Conservation (phyloP, 2,329 filamentous ascomycete species). For the Pseudogymnoascus sp. region DNA sequence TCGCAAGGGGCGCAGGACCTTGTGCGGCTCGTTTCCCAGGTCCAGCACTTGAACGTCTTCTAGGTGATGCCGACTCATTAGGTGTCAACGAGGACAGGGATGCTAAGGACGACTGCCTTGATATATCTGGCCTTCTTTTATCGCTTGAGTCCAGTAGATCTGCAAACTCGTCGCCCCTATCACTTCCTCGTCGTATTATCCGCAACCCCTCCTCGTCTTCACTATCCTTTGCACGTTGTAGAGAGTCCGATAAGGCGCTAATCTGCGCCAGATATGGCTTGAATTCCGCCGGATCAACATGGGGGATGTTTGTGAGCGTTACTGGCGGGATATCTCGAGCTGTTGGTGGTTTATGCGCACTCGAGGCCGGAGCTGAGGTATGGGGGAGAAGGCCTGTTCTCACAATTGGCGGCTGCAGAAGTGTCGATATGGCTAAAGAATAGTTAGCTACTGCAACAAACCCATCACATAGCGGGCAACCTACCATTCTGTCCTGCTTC, state of each 20-base stretch:
- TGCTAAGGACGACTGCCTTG: constrained; percentile 33
- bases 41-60: constrained; percentile 42
- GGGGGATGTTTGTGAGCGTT: constrained; percentile 76
- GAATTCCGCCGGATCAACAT: constrained; percentile 73
- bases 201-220: constrained; percentile 51
- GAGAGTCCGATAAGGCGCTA: constrained; percentile 78
- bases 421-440: constrained; percentile 70
- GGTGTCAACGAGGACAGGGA: constrained; percentile 32
- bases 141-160: constrained; percentile 30
- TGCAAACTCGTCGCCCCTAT: constrained; percentile 31
- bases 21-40: constrained; percentile 51
- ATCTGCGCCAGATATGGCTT: constrained; percentile 78
- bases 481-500: constrained; percentile 81
- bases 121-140: constrained; percentile 22
- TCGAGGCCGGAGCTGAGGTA: constrained; percentile 59
- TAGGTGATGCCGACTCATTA: constrained; percentile 28
- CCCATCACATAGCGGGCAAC: constrained; percentile 17
- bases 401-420: constrained; percentile 85
- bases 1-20: constrained; percentile 77
- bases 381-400: constrained; percentile 80
- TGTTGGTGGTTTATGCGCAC: constrained; percentile 73
- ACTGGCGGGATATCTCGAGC: constrained; percentile 89
- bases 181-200: constrained; percentile 24
- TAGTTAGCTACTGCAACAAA: constrained; percentile 14
- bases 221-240: constrained; percentile 73